Evolutionary conservation across 2,329 filamentous ascomycete genomes (phyloP).

Genomic region (Apiospora marii): DNA sequence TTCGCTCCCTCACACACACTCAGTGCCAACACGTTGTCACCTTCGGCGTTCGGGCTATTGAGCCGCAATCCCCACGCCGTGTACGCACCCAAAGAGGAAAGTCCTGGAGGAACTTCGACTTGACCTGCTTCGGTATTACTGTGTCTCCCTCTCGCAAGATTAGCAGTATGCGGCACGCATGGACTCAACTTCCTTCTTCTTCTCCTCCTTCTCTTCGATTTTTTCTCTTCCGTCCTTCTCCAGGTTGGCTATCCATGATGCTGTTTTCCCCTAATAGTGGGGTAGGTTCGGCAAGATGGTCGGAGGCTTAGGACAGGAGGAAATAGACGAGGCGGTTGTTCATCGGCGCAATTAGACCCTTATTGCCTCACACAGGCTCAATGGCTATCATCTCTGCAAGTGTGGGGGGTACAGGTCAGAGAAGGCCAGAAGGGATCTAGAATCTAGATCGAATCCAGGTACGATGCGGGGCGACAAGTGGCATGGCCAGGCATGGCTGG

Average conservation of each 20-base stretch:
- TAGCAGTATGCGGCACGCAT: background rate
- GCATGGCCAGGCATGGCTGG: slow-evolving; percentile 15
- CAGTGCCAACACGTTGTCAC: slow-evolving; percentile 10
- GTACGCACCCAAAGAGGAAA: background rate
- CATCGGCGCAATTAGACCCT: slow-evolving; percentile 26
- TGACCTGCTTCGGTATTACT: background rate
- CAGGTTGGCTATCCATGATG: background rate
- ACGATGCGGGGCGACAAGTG: slow-evolving; percentile 20
- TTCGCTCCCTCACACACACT: background rate
- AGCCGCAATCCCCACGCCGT: slow-evolving; percentile 21
- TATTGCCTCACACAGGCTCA: slow-evolving; percentile 22
- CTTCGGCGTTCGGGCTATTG: slow-evolving; percentile 22
- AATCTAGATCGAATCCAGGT: slow-evolving; percentile 24
- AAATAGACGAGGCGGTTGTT: slow-evolving; percentile 20
- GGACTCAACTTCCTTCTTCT: background rate
- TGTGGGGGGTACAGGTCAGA: slow-evolving; percentile 20
- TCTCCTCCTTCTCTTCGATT: background rate
- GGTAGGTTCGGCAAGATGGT: slow-evolving; percentile 24
- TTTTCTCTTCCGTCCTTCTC: background rate
- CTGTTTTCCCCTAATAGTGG: slow-evolving; percentile 20
- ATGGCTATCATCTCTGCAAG: slow-evolving; percentile 14
- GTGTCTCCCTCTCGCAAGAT: background rate
- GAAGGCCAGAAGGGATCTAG: slow-evolving; percentile 19
- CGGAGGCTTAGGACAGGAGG: slow-evolving; percentile 22
- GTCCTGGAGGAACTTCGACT: background rate